These are phyloP conservation scores for Candida suzukii DNA, from an alignment of 805 yeast species.

Conservation along the genomic window DNA sequence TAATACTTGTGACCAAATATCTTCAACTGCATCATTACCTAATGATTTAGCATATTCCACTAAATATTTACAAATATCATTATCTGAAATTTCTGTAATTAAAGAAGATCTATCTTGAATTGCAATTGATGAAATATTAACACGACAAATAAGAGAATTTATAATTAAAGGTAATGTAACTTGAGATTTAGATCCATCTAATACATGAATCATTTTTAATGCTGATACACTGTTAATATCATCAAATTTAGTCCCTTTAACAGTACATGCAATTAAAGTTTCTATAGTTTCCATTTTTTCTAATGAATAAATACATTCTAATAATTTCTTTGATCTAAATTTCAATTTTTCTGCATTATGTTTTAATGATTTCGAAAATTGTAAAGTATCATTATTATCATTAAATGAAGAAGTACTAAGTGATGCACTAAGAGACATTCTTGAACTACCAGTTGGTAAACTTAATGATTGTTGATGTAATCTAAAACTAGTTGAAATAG, in stretches of 20 bases:
- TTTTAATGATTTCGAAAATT: slow-evolving; percentile 28
- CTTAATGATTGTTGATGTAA: slow-evolving; percentile 4
- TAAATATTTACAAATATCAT: slow-evolving; percentile 44
- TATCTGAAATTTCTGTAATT: slow-evolving; percentile 37
- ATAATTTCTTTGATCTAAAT: slow-evolving; percentile 56
- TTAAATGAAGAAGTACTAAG: background rate
- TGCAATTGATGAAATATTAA: slow-evolving; percentile 25
- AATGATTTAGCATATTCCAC: slow-evolving; percentile 55
- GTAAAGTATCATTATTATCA: background rate
- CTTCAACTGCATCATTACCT: slow-evolving; percentile 74
- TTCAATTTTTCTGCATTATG: slow-evolving; percentile 55
- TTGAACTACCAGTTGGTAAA: slow-evolving; percentile 8
- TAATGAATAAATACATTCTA: slow-evolving; percentile 55
- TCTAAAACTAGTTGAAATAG: background rate
- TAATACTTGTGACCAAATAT: slow-evolving; percentile 58
- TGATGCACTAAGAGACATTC: too few relatives aligned
- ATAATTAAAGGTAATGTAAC: slow-evolving; percentile 64
- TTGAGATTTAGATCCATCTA: slow-evolving; percentile 81
- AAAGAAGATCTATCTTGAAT: slow-evolving; percentile 36
- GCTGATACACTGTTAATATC: slow-evolving; percentile 22
- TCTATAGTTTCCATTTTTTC: slow-evolving; percentile 75
- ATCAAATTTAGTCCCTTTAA: slow-evolving; percentile 8
- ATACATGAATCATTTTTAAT: slow-evolving; percentile 61
- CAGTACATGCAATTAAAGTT: slow-evolving; percentile 39
- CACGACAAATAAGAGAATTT: slow-evolving; percentile 43